These are phyloP conservation scores for Umbelopsis ramanniana DNA, from an alignment of 192 early-diverging fungal genomes.

Conservation along the genomic window DNA sequence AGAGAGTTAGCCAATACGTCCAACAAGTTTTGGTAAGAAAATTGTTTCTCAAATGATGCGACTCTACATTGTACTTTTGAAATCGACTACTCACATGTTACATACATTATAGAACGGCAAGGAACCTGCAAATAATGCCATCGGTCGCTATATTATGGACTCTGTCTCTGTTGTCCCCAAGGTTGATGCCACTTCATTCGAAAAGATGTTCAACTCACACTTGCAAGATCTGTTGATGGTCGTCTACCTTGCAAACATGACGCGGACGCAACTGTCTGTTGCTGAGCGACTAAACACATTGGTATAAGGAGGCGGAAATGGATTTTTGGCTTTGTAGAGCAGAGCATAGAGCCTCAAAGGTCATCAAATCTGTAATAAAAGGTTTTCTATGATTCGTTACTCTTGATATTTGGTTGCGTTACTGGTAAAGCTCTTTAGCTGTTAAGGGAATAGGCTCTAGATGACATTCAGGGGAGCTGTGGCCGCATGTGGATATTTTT, in stretches of 20 bases:
- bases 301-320: constrained; percentile 39
- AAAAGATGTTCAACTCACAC: constrained; percentile 93
- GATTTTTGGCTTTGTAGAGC: constrained; percentile 21
- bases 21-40: constrained; percentile 66
- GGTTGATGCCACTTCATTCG: constrained; percentile 84
- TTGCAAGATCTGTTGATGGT: constrained; percentile 96
- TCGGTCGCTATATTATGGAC: constrained; percentile 95
- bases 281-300: constrained; percentile 87
- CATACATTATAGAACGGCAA: constrained; percentile 42
- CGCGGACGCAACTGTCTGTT: constrained; percentile 93
- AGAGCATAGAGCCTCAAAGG: constrained; percentile 16
- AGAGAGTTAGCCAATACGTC: constrained; percentile 82
- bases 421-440: no score
- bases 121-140: constrained; percentile 67
- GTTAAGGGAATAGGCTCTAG: neutral
- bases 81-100: neutral
- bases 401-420: neutral
- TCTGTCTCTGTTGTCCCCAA: constrained; percentile 88
- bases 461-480: neutral
- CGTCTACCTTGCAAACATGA: constrained; percentile 93
- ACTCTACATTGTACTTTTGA: neutral
- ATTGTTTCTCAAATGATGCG: neutral
- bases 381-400: constrained; percentile 1
- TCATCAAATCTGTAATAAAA: constrained; percentile 20
- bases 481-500: no score